phyloP scores from a whole-genome alignment of 2,329 filamentous ascomycete species.

The Pseudocercospora pini-densiflorae region DNA sequence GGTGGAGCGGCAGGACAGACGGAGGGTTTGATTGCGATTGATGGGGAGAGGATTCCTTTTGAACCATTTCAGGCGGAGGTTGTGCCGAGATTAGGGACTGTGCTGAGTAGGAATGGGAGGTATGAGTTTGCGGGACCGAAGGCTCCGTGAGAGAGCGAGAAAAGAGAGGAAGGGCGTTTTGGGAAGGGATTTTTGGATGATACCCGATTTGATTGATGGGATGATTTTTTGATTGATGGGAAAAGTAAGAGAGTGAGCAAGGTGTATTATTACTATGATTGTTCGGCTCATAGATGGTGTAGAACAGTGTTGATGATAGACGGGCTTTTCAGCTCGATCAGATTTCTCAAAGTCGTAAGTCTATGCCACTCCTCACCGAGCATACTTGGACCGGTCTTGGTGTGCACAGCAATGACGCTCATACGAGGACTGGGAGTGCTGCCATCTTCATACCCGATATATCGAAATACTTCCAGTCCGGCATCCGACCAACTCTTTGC shows the following conservation, averaged over 20 bases:
- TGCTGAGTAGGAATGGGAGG: slow-evolving; percentile 75
- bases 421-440: no score
- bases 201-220: background rate
- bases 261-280: background rate
- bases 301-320: background rate
- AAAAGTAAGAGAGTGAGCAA: background rate
- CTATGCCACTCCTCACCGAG: no score
- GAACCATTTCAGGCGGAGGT: slow-evolving; percentile 90
- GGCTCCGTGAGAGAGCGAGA: slow-evolving; percentile 21
- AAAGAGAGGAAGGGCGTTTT: background rate
- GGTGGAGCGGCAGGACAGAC: slow-evolving; percentile 50
- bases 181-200: background rate
- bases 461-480: no score
- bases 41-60: slow-evolving; percentile 87
- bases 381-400: no score
- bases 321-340: background rate
- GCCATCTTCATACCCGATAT: no score
- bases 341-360: background rate
- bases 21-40: slow-evolving; percentile 88
- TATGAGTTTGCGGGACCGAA: slow-evolving; percentile 65
- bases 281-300: background rate
- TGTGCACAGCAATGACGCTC: no score
- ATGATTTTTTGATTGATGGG: background rate
- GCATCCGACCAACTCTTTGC: no score
- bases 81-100: slow-evolving; percentile 78